phyloP scores from a whole-genome alignment of 2,329 filamentous ascomycete genomes.

The Colletotrichum ledebouriae region DNA sequence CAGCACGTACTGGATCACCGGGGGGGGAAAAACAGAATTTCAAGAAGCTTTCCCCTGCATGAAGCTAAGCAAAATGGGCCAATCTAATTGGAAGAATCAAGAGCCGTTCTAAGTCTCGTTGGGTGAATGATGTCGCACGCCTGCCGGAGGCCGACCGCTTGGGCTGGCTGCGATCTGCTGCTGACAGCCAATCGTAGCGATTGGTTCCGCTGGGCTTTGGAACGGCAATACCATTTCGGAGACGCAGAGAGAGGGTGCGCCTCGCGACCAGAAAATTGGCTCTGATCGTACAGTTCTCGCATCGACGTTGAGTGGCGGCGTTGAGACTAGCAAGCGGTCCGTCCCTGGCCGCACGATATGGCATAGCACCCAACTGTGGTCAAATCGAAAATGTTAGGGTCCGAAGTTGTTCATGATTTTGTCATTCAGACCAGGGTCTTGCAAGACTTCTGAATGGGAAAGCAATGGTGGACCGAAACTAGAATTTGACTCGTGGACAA shows the following conservation, averaged over 20 bases:
- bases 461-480: no score
- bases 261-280: not conserved
- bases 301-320: not conserved
- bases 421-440: no score
- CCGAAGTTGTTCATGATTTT: no score
- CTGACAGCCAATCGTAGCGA: no score
- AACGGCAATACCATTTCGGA: not conserved
- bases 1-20: no score
- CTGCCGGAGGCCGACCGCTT: slow-evolving; percentile 8
- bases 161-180: not conserved
- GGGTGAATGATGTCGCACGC: not conserved
- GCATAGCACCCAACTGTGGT: not conserved
- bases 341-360: not conserved
- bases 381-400: no score
- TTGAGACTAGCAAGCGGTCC: not conserved
- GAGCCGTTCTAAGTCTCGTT: not conserved
- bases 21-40: no score
- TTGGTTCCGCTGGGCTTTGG: not conserved
- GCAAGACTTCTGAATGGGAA: no score
- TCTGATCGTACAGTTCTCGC: not conserved
- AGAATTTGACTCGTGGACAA: no score
- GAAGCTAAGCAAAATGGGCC: no score
- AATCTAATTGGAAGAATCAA: no score
- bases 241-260: not conserved
- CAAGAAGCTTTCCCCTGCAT: no score